Percentiles rank a stretch among this genome's conserved stretches.
These are phyloP conservation scores for Fusarium albosuccineum DNA, from an alignment of 2,329 filamentous ascomycete genomes.

Conservation along the genomic window DNA sequence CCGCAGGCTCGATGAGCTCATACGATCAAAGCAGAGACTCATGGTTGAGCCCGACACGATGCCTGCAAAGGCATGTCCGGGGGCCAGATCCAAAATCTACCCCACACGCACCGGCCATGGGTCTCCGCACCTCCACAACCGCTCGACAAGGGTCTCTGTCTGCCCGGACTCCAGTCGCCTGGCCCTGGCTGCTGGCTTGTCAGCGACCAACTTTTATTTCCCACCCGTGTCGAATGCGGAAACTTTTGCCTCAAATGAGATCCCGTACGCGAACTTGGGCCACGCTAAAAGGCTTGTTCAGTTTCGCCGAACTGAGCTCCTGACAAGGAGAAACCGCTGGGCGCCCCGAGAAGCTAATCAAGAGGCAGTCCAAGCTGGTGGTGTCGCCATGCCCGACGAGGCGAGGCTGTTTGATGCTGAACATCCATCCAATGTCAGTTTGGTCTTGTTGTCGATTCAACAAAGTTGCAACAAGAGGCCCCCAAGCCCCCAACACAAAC, in stretches of 20 bases:
- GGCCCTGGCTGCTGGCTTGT: constrained; percentile 1
- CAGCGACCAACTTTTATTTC: constrained; percentile 18
- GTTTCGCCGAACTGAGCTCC: background rate
- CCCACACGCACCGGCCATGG: constrained; percentile 43
- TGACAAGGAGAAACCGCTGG: background rate
- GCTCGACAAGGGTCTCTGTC: constrained; percentile 25
- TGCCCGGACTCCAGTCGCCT: background rate
- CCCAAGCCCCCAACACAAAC: constrained; percentile 36
- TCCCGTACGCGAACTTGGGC: background rate
- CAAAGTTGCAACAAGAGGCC: constrained; percentile 25
- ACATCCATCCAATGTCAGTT: constrained; percentile 12
- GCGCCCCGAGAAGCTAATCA: constrained; percentile 10
- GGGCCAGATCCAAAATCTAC: constrained; percentile 40
- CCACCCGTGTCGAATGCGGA: constrained; percentile 14
- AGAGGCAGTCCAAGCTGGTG: constrained; percentile 11
- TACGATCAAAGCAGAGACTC: constrained; percentile 32
- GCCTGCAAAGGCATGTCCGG: constrained; percentile 21
- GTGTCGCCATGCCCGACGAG: constrained; percentile 8
- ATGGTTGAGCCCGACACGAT: constrained; percentile 31
- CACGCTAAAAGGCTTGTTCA: background rate
- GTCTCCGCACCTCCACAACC: constrained; percentile 46
- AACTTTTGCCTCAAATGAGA: constrained; percentile 18
- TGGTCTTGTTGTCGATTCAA: constrained; percentile 23
- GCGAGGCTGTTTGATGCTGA: constrained; percentile 12
- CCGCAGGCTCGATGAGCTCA: constrained; percentile 30